Percentiles rank a stretch among this genome's conserved stretches.
phyloP scores from a whole-genome alignment of 192 early-diverging fungal species.

The Gaertneriomyces semiglobifer region DNA sequence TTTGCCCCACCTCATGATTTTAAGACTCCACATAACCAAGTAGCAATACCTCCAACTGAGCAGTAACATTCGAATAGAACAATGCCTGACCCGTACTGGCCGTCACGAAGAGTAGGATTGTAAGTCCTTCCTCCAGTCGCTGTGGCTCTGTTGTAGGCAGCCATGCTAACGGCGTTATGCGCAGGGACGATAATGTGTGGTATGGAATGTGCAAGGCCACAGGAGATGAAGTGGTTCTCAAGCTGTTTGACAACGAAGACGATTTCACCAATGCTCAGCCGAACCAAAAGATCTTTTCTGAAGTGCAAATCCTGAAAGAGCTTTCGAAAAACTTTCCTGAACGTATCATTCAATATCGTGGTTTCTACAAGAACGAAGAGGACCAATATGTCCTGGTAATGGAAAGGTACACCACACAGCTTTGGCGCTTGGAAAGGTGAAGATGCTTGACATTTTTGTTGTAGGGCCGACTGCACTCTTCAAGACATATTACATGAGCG shows the following conservation, averaged over 20 bases:
- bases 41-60: no score
- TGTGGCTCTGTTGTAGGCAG: not conserved
- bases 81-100: slow-evolving; percentile 26
- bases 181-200: slow-evolving; percentile 35
- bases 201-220: slow-evolving; percentile 20
- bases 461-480: slow-evolving; percentile 27
- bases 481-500: slow-evolving; percentile 28
- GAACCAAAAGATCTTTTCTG: slow-evolving; percentile 15
- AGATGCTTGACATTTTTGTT: not conserved
- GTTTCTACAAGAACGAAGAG: slow-evolving; percentile 36
- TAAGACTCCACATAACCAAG: no score
- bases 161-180: not conserved
- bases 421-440: not conserved
- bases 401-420: slow-evolving; percentile 15
- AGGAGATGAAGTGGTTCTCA: slow-evolving; percentile 26
- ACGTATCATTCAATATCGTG: slow-evolving; percentile 20
- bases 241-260: slow-evolving; percentile 28
- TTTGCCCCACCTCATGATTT: no score
- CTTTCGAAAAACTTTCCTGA: slow-evolving; percentile 14
- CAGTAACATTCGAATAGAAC: not conserved
- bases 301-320: slow-evolving; percentile 30
- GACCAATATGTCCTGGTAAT: slow-evolving; percentile 32
- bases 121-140: slow-evolving; percentile 1
- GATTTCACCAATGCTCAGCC: slow-evolving; percentile 11
- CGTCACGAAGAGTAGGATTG: slow-evolving; percentile 18